Base-by-base conservation (phyloP, 2,329 filamentous ascomycete species). In the Aspergillus sp. region DNA sequence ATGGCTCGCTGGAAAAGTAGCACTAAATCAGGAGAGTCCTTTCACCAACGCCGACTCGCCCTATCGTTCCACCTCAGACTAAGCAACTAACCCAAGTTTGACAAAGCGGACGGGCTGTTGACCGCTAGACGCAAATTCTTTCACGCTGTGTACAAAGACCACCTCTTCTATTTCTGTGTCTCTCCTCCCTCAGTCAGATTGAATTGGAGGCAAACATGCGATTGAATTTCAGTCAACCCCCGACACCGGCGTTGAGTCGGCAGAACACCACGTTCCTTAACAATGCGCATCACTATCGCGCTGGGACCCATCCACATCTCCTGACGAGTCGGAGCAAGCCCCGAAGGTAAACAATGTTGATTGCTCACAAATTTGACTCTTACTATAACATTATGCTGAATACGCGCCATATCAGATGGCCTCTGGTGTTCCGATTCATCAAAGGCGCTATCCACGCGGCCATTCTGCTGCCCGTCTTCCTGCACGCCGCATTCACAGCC, bases 381-480 rank as follows among this genome's bases (percentile, higher is more conserved):
- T 58, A 8, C n/a, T 27, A 50, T 15, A 32, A 10, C 13, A 27
- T 10, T 3, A 27, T 25, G 8, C 44, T 49, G 27, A 49, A 49
- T 17, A 30, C 25, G 44, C 25, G 17, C 13, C n/a, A 41, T 54
- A 30, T 3, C 56, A 84, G 86, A 74, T 84, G 86, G 79, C 86
- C 86, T 15, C 78, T 89, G 5, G 86, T 88, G 15, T 79, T 88
- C 47, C 82, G 86, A 62, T 87, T 88, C 73, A 81, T 84, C 70
- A 88, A 88, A 70, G 86, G 86, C 53, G 84, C 86, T 3, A 83
- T 89, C 57, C 86, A 89, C 71, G 75, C 74, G 59, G 81, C 83
- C 38, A 86, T 88, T 61, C 69, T 86, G 27, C 54, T 86, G 3
- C 83, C 86, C 3, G 83, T 88, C 8, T 57, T 82, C 15, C 71